Evolutionary conservation across 176 grass and related monocot species (phyloP).

Genomic region (Typha latifolia): DNA sequence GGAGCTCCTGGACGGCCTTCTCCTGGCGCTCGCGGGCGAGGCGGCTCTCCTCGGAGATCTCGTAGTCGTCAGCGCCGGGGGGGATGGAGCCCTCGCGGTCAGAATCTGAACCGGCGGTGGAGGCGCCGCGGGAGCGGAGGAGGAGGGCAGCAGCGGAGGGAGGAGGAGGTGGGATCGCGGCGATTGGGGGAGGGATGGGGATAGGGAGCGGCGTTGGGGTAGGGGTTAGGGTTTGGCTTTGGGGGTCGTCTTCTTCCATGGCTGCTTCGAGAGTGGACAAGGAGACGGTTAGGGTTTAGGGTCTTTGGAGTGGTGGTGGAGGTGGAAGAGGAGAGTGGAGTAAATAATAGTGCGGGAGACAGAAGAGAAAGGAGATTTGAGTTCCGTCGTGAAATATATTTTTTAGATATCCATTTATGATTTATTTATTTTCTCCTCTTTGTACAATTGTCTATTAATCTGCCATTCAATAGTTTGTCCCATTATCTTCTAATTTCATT

Average conservation of each 20-base stretch:
- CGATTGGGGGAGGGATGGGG: constrained; percentile 41
- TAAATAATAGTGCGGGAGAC: too few species aligned
- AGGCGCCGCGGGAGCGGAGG: constrained; percentile 2
- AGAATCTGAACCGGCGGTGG: constrained; percentile 7
- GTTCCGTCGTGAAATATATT: too few species aligned
- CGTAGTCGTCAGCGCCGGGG: constrained; percentile 45
- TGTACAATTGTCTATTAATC: too few species aligned
- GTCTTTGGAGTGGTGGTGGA: background rate
- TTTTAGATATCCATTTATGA: too few species aligned
- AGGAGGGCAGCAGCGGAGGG: constrained; percentile 11
- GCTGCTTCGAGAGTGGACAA: background rate
- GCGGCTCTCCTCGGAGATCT: constrained; percentile 71
- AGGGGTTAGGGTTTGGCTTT: constrained; percentile 4
- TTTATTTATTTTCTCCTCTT: too few species aligned
- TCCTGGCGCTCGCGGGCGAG: constrained; percentile 88
- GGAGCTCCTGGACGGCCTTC: constrained; percentile 82
- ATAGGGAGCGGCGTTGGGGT: constrained; percentile 12
- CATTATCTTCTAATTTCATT: too few species aligned
- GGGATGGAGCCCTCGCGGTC: constrained; percentile 15
- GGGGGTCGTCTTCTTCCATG: constrained; percentile 36
- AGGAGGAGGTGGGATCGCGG: constrained; percentile 44
- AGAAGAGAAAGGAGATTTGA: too few species aligned
- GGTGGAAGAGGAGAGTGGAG: too few species aligned
- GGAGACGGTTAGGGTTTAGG: constrained; percentile 37
- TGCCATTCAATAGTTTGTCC: too few species aligned